Evolutionary conservation across 305 asterid species (phyloP), one percentile per base, ranked within the genome.

Genomic region (Solanum hybrid): DNA sequence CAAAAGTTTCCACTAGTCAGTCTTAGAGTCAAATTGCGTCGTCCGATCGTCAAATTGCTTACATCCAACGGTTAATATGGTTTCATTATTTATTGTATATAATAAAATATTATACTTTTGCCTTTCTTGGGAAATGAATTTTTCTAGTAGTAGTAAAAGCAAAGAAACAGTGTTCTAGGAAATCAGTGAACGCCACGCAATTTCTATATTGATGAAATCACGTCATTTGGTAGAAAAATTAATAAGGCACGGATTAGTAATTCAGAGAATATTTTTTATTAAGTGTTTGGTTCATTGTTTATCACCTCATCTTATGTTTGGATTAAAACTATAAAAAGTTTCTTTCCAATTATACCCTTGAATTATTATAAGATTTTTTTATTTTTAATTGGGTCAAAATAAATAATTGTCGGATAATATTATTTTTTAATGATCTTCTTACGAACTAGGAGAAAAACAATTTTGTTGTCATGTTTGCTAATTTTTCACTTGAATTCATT

Each of bases 281-380:
- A 40, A 40, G 15, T 40, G 51, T 11, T 11, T 40, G 22, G 0
- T 15, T 45, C 3, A 45, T 45, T 14, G 3, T 45, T 13, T 45
- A 45, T 45, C 60, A 45, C 19, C 0, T 40, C 0, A 40, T 40
- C 0, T 40, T 40, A 0, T 45, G 8, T 6, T 45, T 45, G 3
- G 1, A 51, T 51, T 51, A 14, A 51, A 51, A 15, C 22, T 45
- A 45, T 45, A 45, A 45, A 45, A 45, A 45, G 0, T 1, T 45
- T 14, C 7, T 45, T 45, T 14, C 0, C 19, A 45, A 14, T 45
- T 45, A 45, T 14, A 14, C 0, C 22, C 22, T 45, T 45, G 3
- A 45, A 45, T 45, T 45, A 45, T 45, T 5, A 45, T 45, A 7
- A 45, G 7, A 45, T 45, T 45, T 45, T 45, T 45, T 2, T 38